Evolutionary conservation across 2,329 filamentous ascomycete species (phyloP).

Genomic region (Drechslerella coelobrocha): DNA sequence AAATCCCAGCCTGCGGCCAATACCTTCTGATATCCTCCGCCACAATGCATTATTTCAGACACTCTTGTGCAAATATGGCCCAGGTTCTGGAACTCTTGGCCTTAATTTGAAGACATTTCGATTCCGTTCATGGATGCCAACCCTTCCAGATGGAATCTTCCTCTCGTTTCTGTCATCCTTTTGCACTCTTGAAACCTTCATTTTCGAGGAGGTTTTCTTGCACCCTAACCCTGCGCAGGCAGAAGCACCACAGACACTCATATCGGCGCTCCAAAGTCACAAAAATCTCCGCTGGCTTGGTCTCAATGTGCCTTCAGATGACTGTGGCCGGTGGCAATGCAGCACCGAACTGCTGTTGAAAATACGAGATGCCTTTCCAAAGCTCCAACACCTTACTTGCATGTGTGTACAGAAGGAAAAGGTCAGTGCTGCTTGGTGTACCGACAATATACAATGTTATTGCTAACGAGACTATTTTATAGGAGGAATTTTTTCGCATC

Average conservation of each 20-base stretch:
- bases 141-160: conserved; percentile 15
- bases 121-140: conserved; percentile 18
- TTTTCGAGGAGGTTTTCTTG: conserved; percentile 28
- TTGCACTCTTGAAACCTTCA: conserved; percentile 23
- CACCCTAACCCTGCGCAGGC: background rate
- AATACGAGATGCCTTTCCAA: conserved; percentile 11
- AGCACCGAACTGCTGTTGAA: background rate
- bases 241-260: conserved; percentile 7
- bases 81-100: background rate
- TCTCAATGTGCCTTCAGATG: conserved; percentile 9
- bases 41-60: conserved; percentile 24
- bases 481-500: conserved; percentile 18
- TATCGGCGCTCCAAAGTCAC: conserved; percentile 18
- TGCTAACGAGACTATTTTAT: background rate
- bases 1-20: no score
- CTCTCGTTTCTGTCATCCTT: conserved; percentile 28
- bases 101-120: conserved; percentile 27
- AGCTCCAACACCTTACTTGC: conserved; percentile 15
- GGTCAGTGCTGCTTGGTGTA: background rate
- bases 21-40: conserved; percentile 22
- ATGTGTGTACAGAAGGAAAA: background rate
- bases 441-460: background rate
- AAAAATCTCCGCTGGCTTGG: conserved; percentile 9
- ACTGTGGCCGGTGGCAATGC: conserved; percentile 11
- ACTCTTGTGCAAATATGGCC: conserved; percentile 1